These are phyloP conservation scores for Tolypocladium ovalisporum DNA, from an alignment of 2,329 filamentous ascomycete species.

Conservation along the genomic window DNA sequence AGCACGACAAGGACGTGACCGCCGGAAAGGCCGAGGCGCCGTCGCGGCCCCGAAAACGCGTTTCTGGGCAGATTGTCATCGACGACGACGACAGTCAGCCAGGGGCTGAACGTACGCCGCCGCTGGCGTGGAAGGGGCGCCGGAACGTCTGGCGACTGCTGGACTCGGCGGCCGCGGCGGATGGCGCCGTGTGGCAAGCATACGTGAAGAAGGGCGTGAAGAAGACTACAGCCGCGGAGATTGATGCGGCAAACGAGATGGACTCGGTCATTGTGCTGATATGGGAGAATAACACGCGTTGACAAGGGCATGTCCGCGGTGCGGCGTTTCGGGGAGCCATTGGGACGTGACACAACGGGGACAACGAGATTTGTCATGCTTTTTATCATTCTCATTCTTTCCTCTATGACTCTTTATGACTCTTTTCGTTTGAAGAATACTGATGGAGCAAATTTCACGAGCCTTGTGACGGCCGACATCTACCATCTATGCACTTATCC, in stretches of 20 bases:
- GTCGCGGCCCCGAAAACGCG: conserved; percentile 3
- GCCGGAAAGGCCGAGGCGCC: conserved; percentile 3
- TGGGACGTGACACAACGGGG: background rate
- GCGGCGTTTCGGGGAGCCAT: background rate
- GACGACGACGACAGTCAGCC: conserved; percentile 16
- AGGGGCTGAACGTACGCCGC: background rate
- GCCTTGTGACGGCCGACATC: background rate
- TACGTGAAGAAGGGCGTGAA: conserved; percentile 25
- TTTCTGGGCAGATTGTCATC: conserved; percentile 20
- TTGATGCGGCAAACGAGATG: conserved; percentile 14
- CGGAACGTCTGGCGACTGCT: conserved; percentile 29
- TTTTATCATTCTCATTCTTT: background rate
- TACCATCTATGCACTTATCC: background rate
- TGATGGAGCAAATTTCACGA: background rate
- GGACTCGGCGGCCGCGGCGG: conserved; percentile 22
- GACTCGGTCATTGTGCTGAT: conserved; percentile 30
- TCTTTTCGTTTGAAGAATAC: background rate
- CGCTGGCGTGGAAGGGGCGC: conserved; percentile 23
- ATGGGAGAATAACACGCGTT: conserved; percentile 19
- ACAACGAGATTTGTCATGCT: background rate
- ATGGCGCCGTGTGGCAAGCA: conserved; percentile 34
- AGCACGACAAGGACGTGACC: background rate
- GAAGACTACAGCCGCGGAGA: conserved; percentile 7
- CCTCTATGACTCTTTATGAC: background rate
- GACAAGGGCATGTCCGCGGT: background rate